Evolutionary conservation across 352 stramenopile species (phyloP), one percentile per base, ranked within the genome.

Genomic region (Phytopythium chamaehyphon): DNA sequence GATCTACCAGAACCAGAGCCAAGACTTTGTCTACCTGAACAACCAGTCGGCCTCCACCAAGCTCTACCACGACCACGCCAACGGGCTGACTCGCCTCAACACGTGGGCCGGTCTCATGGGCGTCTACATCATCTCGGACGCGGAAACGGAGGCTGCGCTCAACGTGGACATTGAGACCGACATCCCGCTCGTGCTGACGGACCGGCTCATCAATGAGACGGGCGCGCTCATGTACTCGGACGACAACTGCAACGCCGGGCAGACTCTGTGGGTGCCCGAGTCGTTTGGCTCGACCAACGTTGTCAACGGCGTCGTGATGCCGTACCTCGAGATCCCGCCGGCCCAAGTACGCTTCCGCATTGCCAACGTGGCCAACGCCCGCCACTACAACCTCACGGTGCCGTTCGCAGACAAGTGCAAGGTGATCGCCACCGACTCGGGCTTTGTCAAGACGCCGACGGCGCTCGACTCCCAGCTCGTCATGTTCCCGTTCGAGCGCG

Each of bases 381-480:
- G 79, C 38, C 64, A 88, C 62, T 90, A 90, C 69, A 90, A 90
- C 56, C 67, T 90, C 22, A 77, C 72, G 10, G 66, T 90, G 15
- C 76, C 79, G 10, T 90, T 90, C 57, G 65, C 70, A 0, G 55
- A 67, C 56, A 75, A 83, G 61, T 86, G 79, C 54, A 59, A 64
- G n/a, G 22, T 80, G 4, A 83, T 90, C 42, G 76, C 71, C 10
- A 82, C 60, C n/a, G 79, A 90, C 57, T 79, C 69, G 26, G 79
- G 79, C 18, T 88, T 80, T 44, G 73, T 90, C 3, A 49, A 79
- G 26, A 61, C 59, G 10, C 47, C 69, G 4, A 51, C 49, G 36
- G 3, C 44, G 19, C 18, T 71, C 12, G 51, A 37, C 21, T 39
- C 62, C 11, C 22, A 62, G 36, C 59, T 71, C 8, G 59, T 71